Base-by-base conservation (phyloP, 2,329 filamentous ascomycete species). In the Fusarium sp. region DNA sequence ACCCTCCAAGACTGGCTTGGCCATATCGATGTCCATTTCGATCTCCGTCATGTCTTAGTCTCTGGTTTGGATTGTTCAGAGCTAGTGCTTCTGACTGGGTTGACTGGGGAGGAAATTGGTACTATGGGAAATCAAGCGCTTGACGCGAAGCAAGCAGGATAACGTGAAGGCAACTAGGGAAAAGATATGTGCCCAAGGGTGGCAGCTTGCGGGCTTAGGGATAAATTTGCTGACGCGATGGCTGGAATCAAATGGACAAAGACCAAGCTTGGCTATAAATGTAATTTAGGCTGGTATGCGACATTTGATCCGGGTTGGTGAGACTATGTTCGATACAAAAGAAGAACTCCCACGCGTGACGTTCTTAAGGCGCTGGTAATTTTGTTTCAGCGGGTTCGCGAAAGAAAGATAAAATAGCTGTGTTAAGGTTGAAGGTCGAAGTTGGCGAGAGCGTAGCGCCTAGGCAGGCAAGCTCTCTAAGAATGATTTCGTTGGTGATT, bases 11-110 rank as follows among this genome's bases (percentile, higher is more conserved):
- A 63, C 65, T 35, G 78, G 77, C 38, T 73, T 74, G 35, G 64
- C 62, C 61, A 76, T 59, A 45, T 80, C 78, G 41, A 80, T 66
- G 41, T 81, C 80, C 74, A 81, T 79, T 27, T 79, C 77, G 20
- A 78, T 69, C 20, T 77, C 78, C 9, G 77, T 64, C 78, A 79
- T 79, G 44, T 61, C 58, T 37, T 27, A 10, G 26, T 23, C 32
- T 35, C 40, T 30, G n/a, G 23, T 38, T 45, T 30, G 27, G 46
- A 11, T 55, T 33, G n/a, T 41, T 54, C 30, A 23, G 14, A 54
- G 49, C 42, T 46, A 23, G 53, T 41, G 26, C n/a, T 61, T 57
- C 35, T 11, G 18, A 26, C 37, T 14, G 33, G 33, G n/a, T 27
- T 18, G 20, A 13, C 17, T 42, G 14, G 27, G 30, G 27, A 23